Base-by-base conservation (phyloP, 331 rosid genomes). In the Saraca asoca region DNA sequence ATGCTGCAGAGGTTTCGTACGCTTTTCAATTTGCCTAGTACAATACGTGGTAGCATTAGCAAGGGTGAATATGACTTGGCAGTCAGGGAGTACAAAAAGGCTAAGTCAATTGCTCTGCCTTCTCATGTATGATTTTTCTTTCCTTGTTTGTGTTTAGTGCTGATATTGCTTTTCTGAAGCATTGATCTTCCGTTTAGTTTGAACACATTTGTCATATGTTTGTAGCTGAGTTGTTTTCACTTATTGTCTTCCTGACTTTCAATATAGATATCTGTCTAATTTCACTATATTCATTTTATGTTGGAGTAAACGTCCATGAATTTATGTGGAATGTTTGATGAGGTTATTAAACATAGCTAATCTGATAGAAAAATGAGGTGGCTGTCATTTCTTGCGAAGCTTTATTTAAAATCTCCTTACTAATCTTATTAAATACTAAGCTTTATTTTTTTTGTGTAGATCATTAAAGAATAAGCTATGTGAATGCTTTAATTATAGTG, bases 1-100 rank as follows among this genome's bases (percentile, higher is more conserved):
- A 94, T 94, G 99, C 82, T 94, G 58, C 99, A 94, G 85, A 90
- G 97, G 85, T 94, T 94, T 75, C 86, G 97, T 34, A 94, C 99
- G 0, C 82, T 94, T n/a, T 94, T 94, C 83, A 94, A 94, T 80
- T 78, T 94, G 77, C 99, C 99, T 52, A 94, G 93, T 77, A 88
- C 95, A 19, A 94, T 94, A 67, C 97, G 99, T 64, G 84, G 75
- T 58, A 90, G 96, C 86, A 90, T 94, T 73, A 81, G 97, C 72
- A 94, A 94, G 89, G 99, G 99, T 70, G 99, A 94, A 80, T 88
- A 80, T 73, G 99, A 94, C 72, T 85, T 94, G 88, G 96, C 99
- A 49, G 99, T 94, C 19, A 82, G 99, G 82, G 99, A 94, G 78
- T 90, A 94, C 95, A 94, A 94, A 87, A 94, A 94, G 87, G 97